Evolutionary conservation across 208 protist species (phyloP).

Genomic region (Leptomonas seymouri): DNA sequence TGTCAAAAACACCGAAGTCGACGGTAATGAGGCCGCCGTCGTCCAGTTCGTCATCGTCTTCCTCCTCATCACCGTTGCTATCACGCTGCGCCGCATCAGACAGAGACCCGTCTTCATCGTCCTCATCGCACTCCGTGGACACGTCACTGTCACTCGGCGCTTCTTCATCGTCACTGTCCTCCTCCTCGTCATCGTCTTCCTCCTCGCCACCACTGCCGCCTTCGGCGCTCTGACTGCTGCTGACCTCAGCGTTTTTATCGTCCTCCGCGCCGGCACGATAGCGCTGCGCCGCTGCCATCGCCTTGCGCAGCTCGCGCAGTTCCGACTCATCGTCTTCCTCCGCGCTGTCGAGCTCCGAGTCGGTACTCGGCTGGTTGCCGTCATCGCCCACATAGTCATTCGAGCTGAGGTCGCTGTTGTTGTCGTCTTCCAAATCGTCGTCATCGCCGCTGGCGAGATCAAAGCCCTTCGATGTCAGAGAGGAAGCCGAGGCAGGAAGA

Average conservation of each 20-base stretch:
- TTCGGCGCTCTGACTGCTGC: constrained; percentile 1
- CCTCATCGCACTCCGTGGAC: constrained; percentile 20
- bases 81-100: not conserved
- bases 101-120: constrained; percentile 6
- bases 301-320: constrained; percentile 27
- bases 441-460: not conserved
- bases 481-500: not conserved
- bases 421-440: constrained; percentile 13
- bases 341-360: constrained; percentile 32
- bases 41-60: constrained; percentile 36
- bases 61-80: constrained; percentile 26
- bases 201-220: not conserved
- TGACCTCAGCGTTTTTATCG: not conserved
- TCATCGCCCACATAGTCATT: constrained; percentile 57
- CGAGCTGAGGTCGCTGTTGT: constrained; percentile 26
- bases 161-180: constrained; percentile 15
- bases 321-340: constrained; percentile 37
- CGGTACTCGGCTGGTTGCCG: constrained; percentile 60
- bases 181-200: not conserved
- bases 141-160: constrained; percentile 13
- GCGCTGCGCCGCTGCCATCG: constrained; percentile 22
- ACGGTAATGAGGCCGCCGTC: constrained; percentile 63
- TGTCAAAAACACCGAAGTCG: constrained; percentile 91
- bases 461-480: not conserved
- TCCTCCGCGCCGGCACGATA: not conserved